Evolutionary conservation across 768 basidiomycete species (phyloP).

Genomic region (Grammothele lineata): DNA sequence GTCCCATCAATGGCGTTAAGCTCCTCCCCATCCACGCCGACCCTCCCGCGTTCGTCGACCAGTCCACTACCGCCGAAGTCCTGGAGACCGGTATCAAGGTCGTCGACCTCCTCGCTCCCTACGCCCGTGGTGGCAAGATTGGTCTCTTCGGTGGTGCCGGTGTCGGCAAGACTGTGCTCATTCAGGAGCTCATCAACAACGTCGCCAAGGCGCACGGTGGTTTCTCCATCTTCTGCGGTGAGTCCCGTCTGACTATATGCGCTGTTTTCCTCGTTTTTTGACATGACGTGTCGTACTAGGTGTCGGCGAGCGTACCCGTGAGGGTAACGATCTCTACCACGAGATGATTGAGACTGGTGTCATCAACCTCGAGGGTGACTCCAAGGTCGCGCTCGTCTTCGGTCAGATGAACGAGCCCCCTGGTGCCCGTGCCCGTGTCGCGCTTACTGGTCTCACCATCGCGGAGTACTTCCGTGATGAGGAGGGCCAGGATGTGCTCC

Average conservation of each 20-base stretch:
- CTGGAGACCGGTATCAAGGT: conserved; percentile 99
- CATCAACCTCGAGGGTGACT: conserved; percentile 99
- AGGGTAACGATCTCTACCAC: conserved; percentile 99
- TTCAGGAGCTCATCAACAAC: conserved; percentile 99
- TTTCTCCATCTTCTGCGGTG: conserved; percentile 99
- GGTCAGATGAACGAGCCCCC: conserved; percentile 99
- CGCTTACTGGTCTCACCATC: conserved; percentile 97
- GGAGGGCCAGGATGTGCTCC: conserved; percentile 99
- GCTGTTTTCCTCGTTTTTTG: no score
- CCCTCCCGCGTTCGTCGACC: conserved; percentile 95
- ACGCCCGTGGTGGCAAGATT: conserved; percentile 99
- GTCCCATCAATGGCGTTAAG: conserved; percentile 96
- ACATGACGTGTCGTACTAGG: conserved; percentile 34
- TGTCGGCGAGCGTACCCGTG: conserved; percentile 99
- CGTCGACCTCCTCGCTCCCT: conserved; percentile 98
- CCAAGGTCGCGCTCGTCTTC: conserved; percentile 99
- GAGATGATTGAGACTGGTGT: conserved; percentile 99
- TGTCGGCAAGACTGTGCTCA: conserved; percentile 99
- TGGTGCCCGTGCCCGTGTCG: conserved; percentile 99
- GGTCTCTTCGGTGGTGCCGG: conserved; percentile 99
- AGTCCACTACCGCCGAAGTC: conserved; percentile 98
- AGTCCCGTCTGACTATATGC: conserved; percentile 20
- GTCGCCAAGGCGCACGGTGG: conserved; percentile 99
- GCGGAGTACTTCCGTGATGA: conserved; percentile 99
- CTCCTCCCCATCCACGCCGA: conserved; percentile 93